Percentiles rank a stretch among this genome's conserved stretches.
These are phyloP conservation scores for Salix arbutifolia DNA, from an alignment of 345 rosid genomes.

Conservation along the genomic window DNA sequence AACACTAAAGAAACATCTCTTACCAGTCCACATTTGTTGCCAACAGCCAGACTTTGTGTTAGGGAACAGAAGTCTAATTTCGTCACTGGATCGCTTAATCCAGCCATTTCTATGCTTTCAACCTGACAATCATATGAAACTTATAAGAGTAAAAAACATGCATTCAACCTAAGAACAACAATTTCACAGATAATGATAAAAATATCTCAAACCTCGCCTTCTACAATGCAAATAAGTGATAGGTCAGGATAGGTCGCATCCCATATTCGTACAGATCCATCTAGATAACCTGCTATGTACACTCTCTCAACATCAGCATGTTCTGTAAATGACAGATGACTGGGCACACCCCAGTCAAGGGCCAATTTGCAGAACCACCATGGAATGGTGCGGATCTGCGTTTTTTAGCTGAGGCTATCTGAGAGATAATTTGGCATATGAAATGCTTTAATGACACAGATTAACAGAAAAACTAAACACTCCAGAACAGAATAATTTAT, in stretches of 20 bases:
- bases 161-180: background rate
- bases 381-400: conserved; percentile 17
- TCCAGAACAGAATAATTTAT: background rate
- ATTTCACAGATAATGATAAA: background rate
- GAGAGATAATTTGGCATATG: background rate
- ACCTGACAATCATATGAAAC: conserved; percentile 35
- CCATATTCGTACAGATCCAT: conserved; percentile 81
- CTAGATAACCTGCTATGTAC: conserved; percentile 76
- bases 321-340: conserved; percentile 40
- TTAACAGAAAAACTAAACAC: conserved; percentile 9
- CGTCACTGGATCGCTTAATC: conserved; percentile 50
- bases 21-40: conserved; percentile 67
- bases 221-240: conserved; percentile 48
- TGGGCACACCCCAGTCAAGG: conserved; percentile 80
- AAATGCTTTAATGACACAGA: background rate
- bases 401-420: conserved; percentile 28
- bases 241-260: conserved; percentile 65
- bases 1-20: conserved; percentile 28
- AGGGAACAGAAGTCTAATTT: conserved; percentile 56
- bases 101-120: conserved; percentile 31
- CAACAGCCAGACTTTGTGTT: conserved; percentile 62
- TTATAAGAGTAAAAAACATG: background rate
- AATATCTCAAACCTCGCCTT: conserved; percentile 45
- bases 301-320: conserved; percentile 56
- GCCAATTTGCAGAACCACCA: conserved; percentile 50